Evolutionary conservation across 2,329 filamentous ascomycete species (phyloP).

Genomic region (Pseudopithomyces chartarum): DNA sequence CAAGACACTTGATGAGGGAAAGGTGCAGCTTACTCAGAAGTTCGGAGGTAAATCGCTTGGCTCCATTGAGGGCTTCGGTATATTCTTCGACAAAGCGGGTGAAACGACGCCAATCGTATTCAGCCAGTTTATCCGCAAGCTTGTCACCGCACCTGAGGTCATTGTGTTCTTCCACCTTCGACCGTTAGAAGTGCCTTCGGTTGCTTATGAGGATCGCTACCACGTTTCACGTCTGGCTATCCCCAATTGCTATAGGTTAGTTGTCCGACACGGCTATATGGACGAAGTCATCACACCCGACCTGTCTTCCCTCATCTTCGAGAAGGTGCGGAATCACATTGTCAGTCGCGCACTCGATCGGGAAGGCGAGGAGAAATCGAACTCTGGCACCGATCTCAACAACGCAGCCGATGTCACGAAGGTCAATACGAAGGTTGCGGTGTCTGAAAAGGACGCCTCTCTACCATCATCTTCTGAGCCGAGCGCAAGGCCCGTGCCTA

Average conservation of each 20-base stretch:
- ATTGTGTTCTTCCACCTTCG: slow-evolving; percentile 77
- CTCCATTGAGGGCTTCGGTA: slow-evolving; percentile 63
- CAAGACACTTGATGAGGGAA: slow-evolving; percentile 36
- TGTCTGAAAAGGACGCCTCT: slow-evolving; percentile 14
- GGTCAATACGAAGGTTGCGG: slow-evolving; percentile 10
- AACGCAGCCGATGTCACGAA: slow-evolving; percentile 9
- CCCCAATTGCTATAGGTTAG: slow-evolving; percentile 69
- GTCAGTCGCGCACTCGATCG: slow-evolving; percentile 34
- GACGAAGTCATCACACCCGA: slow-evolving; percentile 72
- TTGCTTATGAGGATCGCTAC: slow-evolving; percentile 52
- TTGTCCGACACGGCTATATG: slow-evolving; percentile 73
- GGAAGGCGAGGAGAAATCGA: slow-evolving; percentile 25
- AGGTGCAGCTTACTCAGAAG: slow-evolving; percentile 44
- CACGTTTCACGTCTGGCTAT: slow-evolving; percentile 54
- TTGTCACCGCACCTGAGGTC: slow-evolving; percentile 69
- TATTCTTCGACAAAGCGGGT: slow-evolving; percentile 81
- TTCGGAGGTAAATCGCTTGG: slow-evolving; percentile 42
- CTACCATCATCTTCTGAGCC: slow-evolving; percentile 9
- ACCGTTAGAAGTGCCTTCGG: slow-evolving; percentile 61
- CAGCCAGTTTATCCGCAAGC: slow-evolving; percentile 73
- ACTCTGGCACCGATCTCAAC: slow-evolving; percentile 9
- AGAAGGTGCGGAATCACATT: slow-evolving; percentile 58
- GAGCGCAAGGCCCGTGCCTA: slow-evolving; percentile 7
- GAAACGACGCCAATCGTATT: slow-evolving; percentile 69
- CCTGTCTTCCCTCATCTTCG: slow-evolving; percentile 59